phyloP scores from a whole-genome alignment of 2,329 filamentous ascomycete genomes.

The Mycocentrospora acerina region DNA sequence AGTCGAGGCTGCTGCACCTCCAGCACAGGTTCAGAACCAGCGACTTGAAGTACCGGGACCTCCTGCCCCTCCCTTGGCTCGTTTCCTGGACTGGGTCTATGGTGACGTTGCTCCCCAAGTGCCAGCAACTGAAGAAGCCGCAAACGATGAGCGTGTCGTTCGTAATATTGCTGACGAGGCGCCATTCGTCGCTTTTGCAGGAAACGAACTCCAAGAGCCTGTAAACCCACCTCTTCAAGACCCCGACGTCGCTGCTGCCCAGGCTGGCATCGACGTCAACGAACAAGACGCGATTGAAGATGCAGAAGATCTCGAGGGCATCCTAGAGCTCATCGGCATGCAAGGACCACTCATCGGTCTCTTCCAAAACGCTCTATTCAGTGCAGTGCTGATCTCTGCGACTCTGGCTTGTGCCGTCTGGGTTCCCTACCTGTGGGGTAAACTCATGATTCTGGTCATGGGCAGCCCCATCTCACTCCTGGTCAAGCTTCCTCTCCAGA shows the following conservation, averaged over 20 bases:
- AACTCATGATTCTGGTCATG: conserved; percentile 75
- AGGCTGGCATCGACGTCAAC: conserved; percentile 67
- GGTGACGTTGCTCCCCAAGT: conserved; percentile 45
- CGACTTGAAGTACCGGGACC: conserved; percentile 5
- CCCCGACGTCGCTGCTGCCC: conserved; percentile 63
- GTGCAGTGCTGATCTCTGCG: conserved; percentile 79
- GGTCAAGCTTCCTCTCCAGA: conserved; percentile 68
- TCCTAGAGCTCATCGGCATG: conserved; percentile 95
- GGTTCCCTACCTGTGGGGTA: conserved; percentile 88
- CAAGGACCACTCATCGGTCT: conserved; percentile 86
- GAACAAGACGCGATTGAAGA: conserved; percentile 74
- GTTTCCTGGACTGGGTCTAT: conserved; percentile 51
- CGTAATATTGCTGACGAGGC: conserved; percentile 61
- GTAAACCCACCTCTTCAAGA: conserved; percentile 44
- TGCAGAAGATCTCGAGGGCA: conserved; percentile 91
- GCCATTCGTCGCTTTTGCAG: conserved; percentile 59
- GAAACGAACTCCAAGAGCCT: conserved; percentile 35
- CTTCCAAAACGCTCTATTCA: conserved; percentile 94
- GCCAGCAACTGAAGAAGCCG: conserved; percentile 28
- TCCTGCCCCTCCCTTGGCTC: conserved; percentile 26
- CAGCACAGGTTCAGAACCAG: conserved; percentile 4
- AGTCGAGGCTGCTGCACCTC: conserved; percentile 6
- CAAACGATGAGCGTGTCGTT: conserved; percentile 61
- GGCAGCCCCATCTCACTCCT: conserved; percentile 73
- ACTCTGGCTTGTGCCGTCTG: conserved; percentile 86